These are phyloP conservation scores for Luvunga scandens DNA, from an alignment of 345 rosid species.

Conservation along the genomic window DNA sequence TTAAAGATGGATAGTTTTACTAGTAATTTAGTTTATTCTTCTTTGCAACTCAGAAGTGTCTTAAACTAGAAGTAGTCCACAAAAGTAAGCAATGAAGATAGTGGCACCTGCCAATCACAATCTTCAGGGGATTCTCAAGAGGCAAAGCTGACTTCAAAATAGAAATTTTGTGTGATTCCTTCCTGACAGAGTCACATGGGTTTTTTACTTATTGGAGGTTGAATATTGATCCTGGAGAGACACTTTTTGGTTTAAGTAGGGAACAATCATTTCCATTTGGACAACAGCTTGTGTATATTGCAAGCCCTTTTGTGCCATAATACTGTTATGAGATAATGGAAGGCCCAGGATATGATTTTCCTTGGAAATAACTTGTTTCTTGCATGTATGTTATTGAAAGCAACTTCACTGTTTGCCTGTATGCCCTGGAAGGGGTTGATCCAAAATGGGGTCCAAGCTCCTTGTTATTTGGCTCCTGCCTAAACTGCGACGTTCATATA, in stretches of 20 bases:
- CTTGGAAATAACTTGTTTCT: slow-evolving; percentile 12
- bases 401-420: slow-evolving; percentile 17
- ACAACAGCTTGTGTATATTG: background rate
- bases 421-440: background rate
- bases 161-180: slow-evolving; percentile 18
- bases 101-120: background rate
- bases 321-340: slow-evolving; percentile 7
- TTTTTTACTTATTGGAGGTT: slow-evolving; percentile 21
- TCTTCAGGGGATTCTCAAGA: slow-evolving; percentile 13
- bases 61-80: slow-evolving; percentile 6
- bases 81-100: background rate
- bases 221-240: slow-evolving; percentile 18
- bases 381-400: slow-evolving; percentile 7
- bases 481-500: background rate
- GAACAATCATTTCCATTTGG: slow-evolving; percentile 16
- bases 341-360: background rate
- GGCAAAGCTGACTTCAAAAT: slow-evolving; percentile 23
- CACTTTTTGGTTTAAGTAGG: slow-evolving; percentile 13
- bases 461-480: slow-evolving; percentile 11
- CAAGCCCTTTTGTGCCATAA: slow-evolving; percentile 23
- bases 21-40: background rate
- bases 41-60: slow-evolving; percentile 6
- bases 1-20: background rate
- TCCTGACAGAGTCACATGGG: slow-evolving; percentile 38
- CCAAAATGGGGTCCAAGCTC: slow-evolving; percentile 8